Evolutionary conservation across 2,329 filamentous ascomycete species (phyloP).

Genomic region (Peltaster fructicola): DNA sequence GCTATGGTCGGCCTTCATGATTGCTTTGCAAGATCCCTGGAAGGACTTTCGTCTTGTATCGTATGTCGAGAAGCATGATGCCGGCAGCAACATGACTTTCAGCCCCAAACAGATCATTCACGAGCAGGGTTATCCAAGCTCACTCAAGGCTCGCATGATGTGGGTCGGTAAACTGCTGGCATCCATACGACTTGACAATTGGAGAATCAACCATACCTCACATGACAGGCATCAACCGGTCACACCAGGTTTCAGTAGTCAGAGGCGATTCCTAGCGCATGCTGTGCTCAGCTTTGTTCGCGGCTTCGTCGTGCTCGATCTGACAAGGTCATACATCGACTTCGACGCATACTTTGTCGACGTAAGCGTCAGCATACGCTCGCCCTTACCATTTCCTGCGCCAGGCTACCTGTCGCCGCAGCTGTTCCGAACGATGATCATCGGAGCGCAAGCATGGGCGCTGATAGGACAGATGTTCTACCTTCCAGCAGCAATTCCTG

Average conservation of each 20-base stretch:
- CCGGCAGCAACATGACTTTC: background rate
- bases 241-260: conserved; percentile 5
- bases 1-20: conserved; percentile 11
- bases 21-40: conserved; percentile 13
- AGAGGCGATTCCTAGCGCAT: conserved; percentile 6
- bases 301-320: conserved; percentile 12
- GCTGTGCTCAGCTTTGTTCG: conserved; percentile 7
- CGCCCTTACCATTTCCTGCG: conserved; percentile 5
- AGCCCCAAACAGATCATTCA: conserved; percentile 4
- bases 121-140: conserved; percentile 8
- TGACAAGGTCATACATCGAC: conserved; percentile 10
- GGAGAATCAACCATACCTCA: conserved; percentile 10
- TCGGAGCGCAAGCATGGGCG: conserved; percentile 12
- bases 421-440: conserved; percentile 9
- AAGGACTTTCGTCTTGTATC: conserved; percentile 9
- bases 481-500: conserved; percentile 9
- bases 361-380: conserved; percentile 5
- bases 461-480: conserved; percentile 13
- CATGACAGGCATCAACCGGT: conserved; percentile 12
- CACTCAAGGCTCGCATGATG: conserved; percentile 8
- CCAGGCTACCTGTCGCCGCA: conserved; percentile 5
- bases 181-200: conserved; percentile 12
- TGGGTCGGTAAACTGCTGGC: conserved; percentile 12
- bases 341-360: conserved; percentile 13
- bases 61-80: background rate